Evolutionary conservation across 2,329 filamentous ascomycete genomes (phyloP).

Genomic region (Fusarium nanum): DNA sequence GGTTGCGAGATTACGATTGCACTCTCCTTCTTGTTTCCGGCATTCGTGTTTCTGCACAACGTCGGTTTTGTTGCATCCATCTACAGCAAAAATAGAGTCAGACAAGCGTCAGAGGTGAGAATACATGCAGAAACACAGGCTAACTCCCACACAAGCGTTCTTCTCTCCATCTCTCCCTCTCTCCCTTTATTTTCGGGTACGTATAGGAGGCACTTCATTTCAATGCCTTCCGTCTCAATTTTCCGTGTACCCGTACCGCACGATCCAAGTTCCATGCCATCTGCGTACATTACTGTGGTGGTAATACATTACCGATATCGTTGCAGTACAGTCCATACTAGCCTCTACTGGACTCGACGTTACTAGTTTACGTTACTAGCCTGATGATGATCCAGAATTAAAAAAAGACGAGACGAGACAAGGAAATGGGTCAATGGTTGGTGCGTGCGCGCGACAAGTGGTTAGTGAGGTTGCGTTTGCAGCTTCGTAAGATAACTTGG

Average conservation of each 20-base stretch:
- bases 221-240: not conserved
- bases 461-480: constrained; percentile 3
- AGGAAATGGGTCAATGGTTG: not conserved
- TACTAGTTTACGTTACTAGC: constrained; percentile 7
- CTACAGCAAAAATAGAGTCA: constrained; percentile 10
- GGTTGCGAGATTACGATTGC: not conserved
- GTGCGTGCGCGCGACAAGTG: constrained; percentile 3
- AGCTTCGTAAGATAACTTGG: constrained; percentile 5
- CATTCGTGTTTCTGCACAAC: constrained; percentile 5
- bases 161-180: not conserved
- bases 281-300: not conserved
- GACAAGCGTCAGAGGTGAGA: constrained; percentile 26
- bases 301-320: not conserved
- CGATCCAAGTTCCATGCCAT: not conserved
- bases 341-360: not conserved
- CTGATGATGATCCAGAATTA: not conserved
- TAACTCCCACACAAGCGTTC: not conserved
- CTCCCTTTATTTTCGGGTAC: not conserved
- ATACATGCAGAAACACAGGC: constrained; percentile 12
- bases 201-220: not conserved
- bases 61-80: constrained; percentile 1
- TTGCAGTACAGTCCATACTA: constrained; percentile 2
- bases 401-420: constrained; percentile 5
- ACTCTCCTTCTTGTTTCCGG: constrained; percentile 29
- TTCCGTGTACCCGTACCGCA: not conserved